Evolutionary conservation across 305 asterid species (phyloP).

Genomic region (Rubia peregrina): DNA sequence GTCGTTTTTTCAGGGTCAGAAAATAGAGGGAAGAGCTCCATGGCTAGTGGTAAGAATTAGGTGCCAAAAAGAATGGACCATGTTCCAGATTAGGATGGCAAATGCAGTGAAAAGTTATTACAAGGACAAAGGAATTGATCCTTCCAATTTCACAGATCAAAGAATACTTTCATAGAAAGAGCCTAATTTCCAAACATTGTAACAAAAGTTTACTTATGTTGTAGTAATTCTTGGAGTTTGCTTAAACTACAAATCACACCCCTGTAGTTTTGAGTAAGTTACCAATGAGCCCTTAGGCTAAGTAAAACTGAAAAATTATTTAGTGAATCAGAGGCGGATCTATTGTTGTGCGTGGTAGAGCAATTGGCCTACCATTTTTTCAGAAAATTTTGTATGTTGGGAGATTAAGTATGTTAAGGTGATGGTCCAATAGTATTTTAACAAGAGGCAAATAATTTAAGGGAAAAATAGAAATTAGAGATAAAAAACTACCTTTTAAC

Average conservation of each 20-base stretch:
- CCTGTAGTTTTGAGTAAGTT: background rate
- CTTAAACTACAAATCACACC: background rate
- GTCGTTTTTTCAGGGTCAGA: conserved; percentile 42
- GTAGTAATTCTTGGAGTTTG: background rate
- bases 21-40: conserved; percentile 56
- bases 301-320: too few species aligned
- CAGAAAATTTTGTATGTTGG: too few species aligned
- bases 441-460: too few species aligned
- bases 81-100: conserved; percentile 43
- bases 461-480: too few species aligned
- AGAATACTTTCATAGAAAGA: background rate
- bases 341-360: too few species aligned
- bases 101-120: conserved; percentile 54
- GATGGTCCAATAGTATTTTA: too few species aligned
- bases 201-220: background rate
- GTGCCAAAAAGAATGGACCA: conserved; percentile 60
- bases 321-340: too few species aligned
- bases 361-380: too few species aligned
- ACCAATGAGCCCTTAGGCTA: too few species aligned
- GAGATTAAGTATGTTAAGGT: too few species aligned
- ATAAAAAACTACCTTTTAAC: too few species aligned
- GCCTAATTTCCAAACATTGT: background rate
- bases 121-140: conserved; percentile 33
- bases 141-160: conserved; percentile 29
- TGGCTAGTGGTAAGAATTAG: conserved; percentile 80